Percentiles rank a stretch among this genome's conserved stretches.
Evolutionary conservation across 495 filamentous ascomycete species (phyloP).

Genomic region (Talaromyces wortmannii): DNA sequence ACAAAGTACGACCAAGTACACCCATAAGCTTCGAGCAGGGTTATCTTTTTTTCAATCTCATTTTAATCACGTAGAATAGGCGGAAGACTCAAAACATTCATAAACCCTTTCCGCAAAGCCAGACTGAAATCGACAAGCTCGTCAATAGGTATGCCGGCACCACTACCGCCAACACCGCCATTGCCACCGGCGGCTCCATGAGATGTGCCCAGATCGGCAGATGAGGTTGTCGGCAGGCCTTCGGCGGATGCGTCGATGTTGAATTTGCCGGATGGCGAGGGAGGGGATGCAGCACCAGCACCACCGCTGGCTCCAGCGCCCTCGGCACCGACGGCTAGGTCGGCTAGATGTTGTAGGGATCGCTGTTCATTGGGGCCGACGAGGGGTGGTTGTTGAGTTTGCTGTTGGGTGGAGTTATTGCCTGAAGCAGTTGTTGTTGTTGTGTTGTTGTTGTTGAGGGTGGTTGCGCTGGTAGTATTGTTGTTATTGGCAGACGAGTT

Average conservation of each 20-base stretch:
- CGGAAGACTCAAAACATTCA: slow-evolving; percentile 4
- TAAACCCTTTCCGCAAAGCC: slow-evolving; percentile 2
- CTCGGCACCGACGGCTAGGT: slow-evolving; percentile 49
- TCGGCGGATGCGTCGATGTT: too few relatives aligned
- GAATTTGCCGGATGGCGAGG: background rate
- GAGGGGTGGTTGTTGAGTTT: slow-evolving; percentile 22
- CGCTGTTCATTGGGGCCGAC: slow-evolving; percentile 42
- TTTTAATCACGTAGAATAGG: background rate
- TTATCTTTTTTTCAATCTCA: background rate
- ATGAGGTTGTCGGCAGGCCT: too few relatives aligned
- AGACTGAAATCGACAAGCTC: background rate
- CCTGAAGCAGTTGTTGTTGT: slow-evolving; percentile 20
- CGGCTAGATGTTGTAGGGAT: slow-evolving; percentile 57
- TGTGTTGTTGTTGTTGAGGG: background rate
- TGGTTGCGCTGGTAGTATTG: background rate
- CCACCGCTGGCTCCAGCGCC: slow-evolving; percentile 12
- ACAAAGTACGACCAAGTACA: too few relatives aligned
- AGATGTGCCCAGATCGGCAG: too few relatives aligned
- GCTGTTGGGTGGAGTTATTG: slow-evolving; percentile 39
- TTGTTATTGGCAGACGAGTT: background rate
- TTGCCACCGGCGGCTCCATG: background rate
- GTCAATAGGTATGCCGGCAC: background rate
- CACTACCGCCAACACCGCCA: background rate
- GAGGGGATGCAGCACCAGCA: background rate
- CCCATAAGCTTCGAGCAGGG: too few relatives aligned